These are phyloP conservation scores for Nitzschia sp. DNA, from an alignment of 108 stramenopile genomes.

Conservation along the genomic window DNA sequence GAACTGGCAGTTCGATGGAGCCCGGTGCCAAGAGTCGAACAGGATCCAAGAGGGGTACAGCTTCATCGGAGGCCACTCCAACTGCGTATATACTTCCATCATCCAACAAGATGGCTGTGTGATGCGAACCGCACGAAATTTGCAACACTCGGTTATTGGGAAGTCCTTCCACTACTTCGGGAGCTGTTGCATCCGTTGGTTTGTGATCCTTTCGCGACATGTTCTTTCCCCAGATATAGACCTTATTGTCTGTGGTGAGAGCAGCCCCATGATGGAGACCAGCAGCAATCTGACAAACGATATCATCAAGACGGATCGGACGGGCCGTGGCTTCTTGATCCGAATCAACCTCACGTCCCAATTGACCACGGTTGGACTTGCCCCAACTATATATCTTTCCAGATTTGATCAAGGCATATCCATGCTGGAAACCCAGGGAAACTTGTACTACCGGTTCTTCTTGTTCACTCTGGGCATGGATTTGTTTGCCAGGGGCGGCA, in stretches of 20 bases:
- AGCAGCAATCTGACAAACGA: slow-evolving; percentile 52
- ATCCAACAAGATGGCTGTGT: slow-evolving; percentile 76
- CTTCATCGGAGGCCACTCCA: slow-evolving; percentile 76
- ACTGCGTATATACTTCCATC: slow-evolving; percentile 84
- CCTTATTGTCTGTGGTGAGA: slow-evolving; percentile 55
- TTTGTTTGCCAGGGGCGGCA: not conserved
- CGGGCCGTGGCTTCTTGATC: slow-evolving; percentile 39
- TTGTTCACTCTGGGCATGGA: slow-evolving; percentile 29
- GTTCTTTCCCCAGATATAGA: slow-evolving; percentile 85
- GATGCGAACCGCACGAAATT: slow-evolving; percentile 82
- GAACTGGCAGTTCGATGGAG: slow-evolving; percentile 50
- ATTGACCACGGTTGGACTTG: slow-evolving; percentile 82
- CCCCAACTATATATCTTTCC: slow-evolving; percentile 86
- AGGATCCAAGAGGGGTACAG: slow-evolving; percentile 58
- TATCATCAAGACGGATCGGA: slow-evolving; percentile 30
- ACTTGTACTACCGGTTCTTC: slow-evolving; percentile 70
- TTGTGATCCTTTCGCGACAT: slow-evolving; percentile 23
- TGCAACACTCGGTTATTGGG: slow-evolving; percentile 50
- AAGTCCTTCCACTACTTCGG: slow-evolving; percentile 56
- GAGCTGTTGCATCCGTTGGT: slow-evolving; percentile 48
- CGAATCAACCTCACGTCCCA: slow-evolving; percentile 53
- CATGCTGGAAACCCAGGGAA: slow-evolving; percentile 86
- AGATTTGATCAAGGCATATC: slow-evolving; percentile 64
- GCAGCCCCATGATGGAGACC: slow-evolving; percentile 78
- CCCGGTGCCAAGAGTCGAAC: slow-evolving; percentile 70